Evolutionary conservation across 495 filamentous ascomycete genomes (phyloP), one percentile per base, ranked within the genome.

Genomic region (Hyaloscypha variabilis): DNA sequence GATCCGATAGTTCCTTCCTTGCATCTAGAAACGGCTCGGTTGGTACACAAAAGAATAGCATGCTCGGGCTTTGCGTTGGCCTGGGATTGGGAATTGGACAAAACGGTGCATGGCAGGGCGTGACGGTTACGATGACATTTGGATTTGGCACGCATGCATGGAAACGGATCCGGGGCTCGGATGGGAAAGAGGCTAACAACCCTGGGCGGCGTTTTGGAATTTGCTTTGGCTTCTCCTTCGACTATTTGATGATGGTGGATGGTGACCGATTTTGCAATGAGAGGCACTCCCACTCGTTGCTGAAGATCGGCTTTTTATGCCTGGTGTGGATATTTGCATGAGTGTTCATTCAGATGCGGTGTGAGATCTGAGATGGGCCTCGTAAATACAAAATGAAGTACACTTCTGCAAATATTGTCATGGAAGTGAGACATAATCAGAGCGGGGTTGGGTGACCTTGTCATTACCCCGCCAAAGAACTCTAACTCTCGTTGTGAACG

Each of bases 1-100:
- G 8, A 25, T 3, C n/a, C n/a, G n/a, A n/a, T n/a, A 71, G 69
- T 71, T 71, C 60, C 66, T 71, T 14, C 69, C 69, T 26, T 69
- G 66, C 64, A 71, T 71, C 39, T 71, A 65, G n/a, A 67, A 46
- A 10, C 1, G 51, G 13, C 51, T 54, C 25, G 21, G 19, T 56
- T 28, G 52, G 19, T 58, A 58, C 31, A 30, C 11, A 31, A 58
- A n/a, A 34, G 56, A n/a, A 21, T 34, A 13, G n/a, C n/a, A n/a
- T n/a, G n/a, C n/a, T n/a, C n/a, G 11, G 34, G 2, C 28, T 58
- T 58, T 58, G 56, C 1, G 6, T 58, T 58, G 17, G 14, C 53
- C 5, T 30, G 11, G 51, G 51, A 10, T 39, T 51, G 36, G 25
- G 14, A 49, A 8, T 52, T 23, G 42, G 39, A 51, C 49, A 46